Conservation (phyloP, 1,284 basidiomycete genomes). For the Rhodotorula sp. region DNA sequence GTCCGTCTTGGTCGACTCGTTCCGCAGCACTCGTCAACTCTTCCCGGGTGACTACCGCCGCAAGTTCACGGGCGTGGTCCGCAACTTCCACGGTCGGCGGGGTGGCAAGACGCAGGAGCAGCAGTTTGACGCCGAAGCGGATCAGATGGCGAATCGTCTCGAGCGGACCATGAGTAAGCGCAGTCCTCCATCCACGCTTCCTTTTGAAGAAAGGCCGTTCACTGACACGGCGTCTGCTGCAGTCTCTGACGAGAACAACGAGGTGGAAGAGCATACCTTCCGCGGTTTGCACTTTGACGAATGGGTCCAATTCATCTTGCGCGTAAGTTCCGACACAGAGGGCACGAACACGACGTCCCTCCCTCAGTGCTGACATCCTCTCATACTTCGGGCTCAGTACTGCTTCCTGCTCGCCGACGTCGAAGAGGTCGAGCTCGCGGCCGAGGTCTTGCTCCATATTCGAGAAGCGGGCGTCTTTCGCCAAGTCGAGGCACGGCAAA, state of each 20-base stretch:
- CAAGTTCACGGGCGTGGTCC: constrained; percentile 46
- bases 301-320: constrained; percentile 81
- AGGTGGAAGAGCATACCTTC: constrained; percentile 60
- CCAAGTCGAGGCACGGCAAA: constrained; percentile 67
- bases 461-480: constrained; percentile 73
- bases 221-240: neutral
- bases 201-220: neutral
- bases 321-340: constrained; percentile 56
- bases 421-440: constrained; percentile 64
- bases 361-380: neutral
- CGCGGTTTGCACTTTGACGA: constrained; percentile 78
- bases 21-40: constrained; percentile 76
- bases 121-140: constrained; percentile 62
- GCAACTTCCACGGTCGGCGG: constrained; percentile 4
- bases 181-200: constrained; percentile 27
- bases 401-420: constrained; percentile 69
- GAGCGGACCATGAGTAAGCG: constrained; percentile 66
- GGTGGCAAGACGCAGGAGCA: constrained; percentile 41
- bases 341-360: neutral
- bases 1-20: constrained; percentile 79
- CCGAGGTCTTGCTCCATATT: constrained; percentile 77
- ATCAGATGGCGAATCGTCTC: constrained; percentile 69
- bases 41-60: constrained; percentile 63
- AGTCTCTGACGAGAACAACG: constrained; percentile 41
- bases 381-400: constrained; percentile 59